Conservation (phyloP, 129 eudicot genomes). For the Glebionis coronaria region DNA sequence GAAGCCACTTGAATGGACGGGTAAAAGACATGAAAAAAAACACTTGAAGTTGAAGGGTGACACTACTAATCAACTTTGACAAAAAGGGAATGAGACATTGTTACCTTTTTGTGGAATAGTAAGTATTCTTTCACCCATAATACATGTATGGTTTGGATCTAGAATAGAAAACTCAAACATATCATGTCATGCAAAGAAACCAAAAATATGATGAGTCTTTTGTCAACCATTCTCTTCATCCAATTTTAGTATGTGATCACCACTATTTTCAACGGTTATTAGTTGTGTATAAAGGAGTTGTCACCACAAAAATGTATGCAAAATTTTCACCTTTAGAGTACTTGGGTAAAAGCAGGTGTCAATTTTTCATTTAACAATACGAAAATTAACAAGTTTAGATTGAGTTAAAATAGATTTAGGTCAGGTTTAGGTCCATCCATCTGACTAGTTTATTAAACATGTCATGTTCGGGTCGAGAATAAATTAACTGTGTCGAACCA, state of each 20-base stretch:
- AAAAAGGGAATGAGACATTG: constrained; percentile 23
- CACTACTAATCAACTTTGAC: constrained; percentile 19
- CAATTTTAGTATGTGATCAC: constrained; percentile 2
- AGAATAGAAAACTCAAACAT: constrained; percentile 17
- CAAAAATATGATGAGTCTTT: constrained; percentile 4
- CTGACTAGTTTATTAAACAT: no score
- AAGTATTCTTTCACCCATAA: constrained; percentile 27
- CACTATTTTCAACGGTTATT: constrained; percentile 2
- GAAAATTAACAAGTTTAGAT: no score
- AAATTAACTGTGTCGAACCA: no score
- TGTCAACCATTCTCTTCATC: constrained; percentile 5
- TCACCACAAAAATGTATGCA: no score
- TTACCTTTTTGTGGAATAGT: constrained; percentile 24
- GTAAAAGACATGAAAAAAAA: constrained; percentile 16
- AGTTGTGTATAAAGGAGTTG: neutral
- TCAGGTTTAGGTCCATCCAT: no score
- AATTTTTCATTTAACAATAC: no score
- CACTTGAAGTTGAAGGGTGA: constrained; percentile 16
- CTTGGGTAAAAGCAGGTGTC: no score
- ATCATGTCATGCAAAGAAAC: constrained; percentile 16
- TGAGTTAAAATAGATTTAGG: no score
- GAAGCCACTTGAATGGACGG: constrained; percentile 19
- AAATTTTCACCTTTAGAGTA: no score
- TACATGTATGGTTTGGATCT: constrained; percentile 2
- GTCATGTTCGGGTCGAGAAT: no score